Evolutionary conservation across 2,329 filamentous ascomycete genomes (phyloP), one percentile per base, ranked within the genome.

Genomic region (Myrmaecium sp.): DNA sequence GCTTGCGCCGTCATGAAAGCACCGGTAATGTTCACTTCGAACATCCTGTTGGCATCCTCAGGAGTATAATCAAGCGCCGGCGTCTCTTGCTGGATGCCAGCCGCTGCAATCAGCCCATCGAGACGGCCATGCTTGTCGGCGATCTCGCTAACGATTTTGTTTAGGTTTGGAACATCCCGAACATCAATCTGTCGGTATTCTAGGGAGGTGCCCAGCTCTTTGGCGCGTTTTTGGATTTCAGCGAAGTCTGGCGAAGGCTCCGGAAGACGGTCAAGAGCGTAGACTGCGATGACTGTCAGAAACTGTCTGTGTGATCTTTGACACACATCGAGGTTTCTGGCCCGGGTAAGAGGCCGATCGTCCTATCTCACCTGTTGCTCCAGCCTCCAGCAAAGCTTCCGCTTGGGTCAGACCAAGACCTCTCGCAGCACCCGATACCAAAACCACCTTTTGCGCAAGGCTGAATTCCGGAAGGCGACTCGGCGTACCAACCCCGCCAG

Each of bases 161-260:
- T 74, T 23, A 93, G 62, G 20, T 60, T 52, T 4, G 62, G 57
- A 13, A 74, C 71, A 43, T 89, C 71, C 16, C 79, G 69, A 11
- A 92, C 80, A 44, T 93, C 83, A 32, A 84, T 69, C 36, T 74
- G 70, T 43, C 75, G 72, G 58, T 91, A 92, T 28, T 71, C 62
- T 22, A 89, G 52, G 25, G 64, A 66, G 2, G 72, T 74, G 37
- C 63, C 67, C n/a, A 82, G 61, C 42, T 76, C 68, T 23, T 64
- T 24, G 20, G 77, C 76, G 27, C 69, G 64, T 35, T 65, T 57
- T 27, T 75, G 71, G 29, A 84, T 62, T 20, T 56, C 54, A 30
- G 64, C 63, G 49, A 84, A 89, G 31, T 71, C 66, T 2, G 63
- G 45, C 14, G 63, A 64, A 1, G 71, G 71, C 28, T 58, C 51